Base-by-base conservation (phyloP, 148 eudicot genomes). In the Amaranthus cruentus region DNA sequence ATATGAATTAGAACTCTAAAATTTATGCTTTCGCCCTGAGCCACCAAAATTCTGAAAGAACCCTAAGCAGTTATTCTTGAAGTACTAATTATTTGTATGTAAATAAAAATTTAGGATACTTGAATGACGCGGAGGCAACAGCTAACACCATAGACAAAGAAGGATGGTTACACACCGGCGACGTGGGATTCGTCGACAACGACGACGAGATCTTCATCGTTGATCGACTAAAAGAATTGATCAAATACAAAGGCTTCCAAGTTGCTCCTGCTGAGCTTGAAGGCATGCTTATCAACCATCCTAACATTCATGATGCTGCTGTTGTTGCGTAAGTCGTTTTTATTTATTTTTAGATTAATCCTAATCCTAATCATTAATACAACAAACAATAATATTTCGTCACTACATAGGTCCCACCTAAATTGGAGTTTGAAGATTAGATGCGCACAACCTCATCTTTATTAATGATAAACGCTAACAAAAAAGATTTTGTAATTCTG, bases 221-320 rank as follows among this genome's bases (percentile, higher is more conserved):
- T 4, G 97, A 92, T 50, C 69, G 97, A 46, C 88, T 92, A 4
- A 92, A 92, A 77, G 97, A 92, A 70, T 81, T 92, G 81, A 92
- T 92, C 71, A 92, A 92, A 74, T 92, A 80, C 82, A 92, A 92
- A 69, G 97, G 96, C 28, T 92, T 92, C 76, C 97, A 92, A 84
- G 96, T 92, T 72, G 81, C 98, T 74, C 98, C 98, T 0, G 98
- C 98, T 7, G 97, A 93, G 85, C 92, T 93, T 6, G 97, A 91
- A 83, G 89, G 89, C 48, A 86, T 93, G 76, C 85, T 92, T 28
- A 79, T 93, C 38, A 85, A 78, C 81, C 88, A 89, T 72, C 88
- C 90, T 13, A 62, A 67, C 55, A 93, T 93, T 61, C 74, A 87
- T 0, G 98, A 93, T 79, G 98, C 97, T 6, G 98, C 97, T 15